phyloP scores from a whole-genome alignment of 2,329 filamentous ascomycete species.

The Amphichorda felina region DNA sequence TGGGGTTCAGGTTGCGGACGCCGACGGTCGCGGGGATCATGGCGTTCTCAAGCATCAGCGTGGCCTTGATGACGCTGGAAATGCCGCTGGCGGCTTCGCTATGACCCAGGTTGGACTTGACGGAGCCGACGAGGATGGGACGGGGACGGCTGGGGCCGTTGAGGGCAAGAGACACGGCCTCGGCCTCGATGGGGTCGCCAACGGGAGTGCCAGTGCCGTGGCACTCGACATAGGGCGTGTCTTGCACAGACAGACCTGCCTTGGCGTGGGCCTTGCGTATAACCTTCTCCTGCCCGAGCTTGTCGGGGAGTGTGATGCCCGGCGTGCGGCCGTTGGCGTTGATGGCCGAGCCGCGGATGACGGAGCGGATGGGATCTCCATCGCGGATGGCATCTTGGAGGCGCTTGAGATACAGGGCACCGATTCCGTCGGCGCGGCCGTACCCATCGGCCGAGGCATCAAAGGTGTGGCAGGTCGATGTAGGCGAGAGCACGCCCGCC shows the following conservation, averaged over 20 bases:
- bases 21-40: conserved; percentile 13
- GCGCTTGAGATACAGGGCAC: neutral
- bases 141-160: conserved; percentile 5
- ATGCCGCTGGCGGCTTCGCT: conserved; percentile 15
- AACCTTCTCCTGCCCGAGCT: conserved; percentile 24
- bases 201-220: conserved; percentile 18
- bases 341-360: conserved; percentile 33
- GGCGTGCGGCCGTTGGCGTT: conserved; percentile 36
- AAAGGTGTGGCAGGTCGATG: conserved; percentile 30
- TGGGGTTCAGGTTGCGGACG: conserved; percentile 12
- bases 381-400: conserved; percentile 12
- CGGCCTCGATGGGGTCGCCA: conserved; percentile 15
- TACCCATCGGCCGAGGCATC: conserved; percentile 30
- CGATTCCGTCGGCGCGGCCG: conserved; percentile 16
- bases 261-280: conserved; percentile 13
- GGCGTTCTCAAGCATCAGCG: conserved; percentile 13
- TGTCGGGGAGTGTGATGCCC: conserved; percentile 41
- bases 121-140: conserved; percentile 29
- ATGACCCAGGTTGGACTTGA: conserved; percentile 15
- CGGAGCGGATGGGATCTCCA: conserved; percentile 32
- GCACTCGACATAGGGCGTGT: conserved; percentile 16
- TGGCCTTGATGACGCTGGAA: conserved; percentile 13
- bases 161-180: conserved; percentile 20
- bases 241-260: conserved; percentile 9
- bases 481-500: conserved; percentile 14